Conservation (phyloP, 495 filamentous ascomycete genomes). For the Pseudomonodictys pantanalensis region DNA sequence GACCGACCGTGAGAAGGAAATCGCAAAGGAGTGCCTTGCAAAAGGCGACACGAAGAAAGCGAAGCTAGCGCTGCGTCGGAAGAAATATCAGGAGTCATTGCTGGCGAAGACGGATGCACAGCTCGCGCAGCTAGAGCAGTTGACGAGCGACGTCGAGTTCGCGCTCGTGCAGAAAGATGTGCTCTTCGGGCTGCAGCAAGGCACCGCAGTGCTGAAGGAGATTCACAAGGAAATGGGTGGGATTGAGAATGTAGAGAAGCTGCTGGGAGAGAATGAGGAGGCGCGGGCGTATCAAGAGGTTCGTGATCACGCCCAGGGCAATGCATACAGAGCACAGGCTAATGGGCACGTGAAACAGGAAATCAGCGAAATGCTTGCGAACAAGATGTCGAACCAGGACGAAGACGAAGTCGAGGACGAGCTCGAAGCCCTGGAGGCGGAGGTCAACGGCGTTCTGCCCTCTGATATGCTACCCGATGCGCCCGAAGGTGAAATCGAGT, state of each 20-base stretch:
- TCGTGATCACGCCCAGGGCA: constrained; percentile 26
- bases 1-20: constrained; percentile 75
- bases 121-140: constrained; percentile 79
- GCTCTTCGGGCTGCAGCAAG: constrained; percentile 86
- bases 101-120: constrained; percentile 87
- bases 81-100: constrained; percentile 94
- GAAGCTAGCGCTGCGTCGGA: constrained; percentile 83
- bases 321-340: background rate
- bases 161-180: constrained; percentile 94
- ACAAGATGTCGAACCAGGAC: constrained; percentile 82
- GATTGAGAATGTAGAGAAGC: constrained; percentile 83
- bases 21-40: constrained; percentile 76
- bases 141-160: constrained; percentile 85
- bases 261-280: constrained; percentile 88
- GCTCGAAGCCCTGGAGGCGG: constrained; percentile 71
- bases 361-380: constrained; percentile 84
- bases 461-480: constrained; percentile 66
- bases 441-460: constrained; percentile 54
- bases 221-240: constrained; percentile 97
- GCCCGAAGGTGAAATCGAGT: constrained; percentile 48
- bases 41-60: constrained; percentile 74
- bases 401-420: constrained; percentile 98
- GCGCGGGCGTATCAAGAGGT: constrained; percentile 85
- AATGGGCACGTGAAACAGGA: constrained; percentile 53
- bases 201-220: constrained; percentile 80